These are phyloP conservation scores for Rhodamnia argentea DNA, from an alignment of 345 rosid species.

Conservation along the genomic window DNA sequence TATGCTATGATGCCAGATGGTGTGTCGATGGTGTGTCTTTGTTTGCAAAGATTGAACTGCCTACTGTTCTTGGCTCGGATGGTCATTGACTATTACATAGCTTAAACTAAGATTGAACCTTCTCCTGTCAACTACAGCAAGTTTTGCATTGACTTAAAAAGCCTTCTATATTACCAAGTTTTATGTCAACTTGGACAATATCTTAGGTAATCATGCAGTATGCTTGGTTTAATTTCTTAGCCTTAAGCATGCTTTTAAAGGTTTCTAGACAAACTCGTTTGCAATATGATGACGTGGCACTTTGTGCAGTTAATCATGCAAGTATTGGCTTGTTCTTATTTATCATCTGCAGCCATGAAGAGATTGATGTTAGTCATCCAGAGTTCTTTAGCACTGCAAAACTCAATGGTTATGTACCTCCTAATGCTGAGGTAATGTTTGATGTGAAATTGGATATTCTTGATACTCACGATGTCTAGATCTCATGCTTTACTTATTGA, in stretches of 20 bases:
- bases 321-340: not conserved
- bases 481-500: not conserved
- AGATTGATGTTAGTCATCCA: conserved; percentile 90
- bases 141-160: not conserved
- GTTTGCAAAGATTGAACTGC: not conserved
- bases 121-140: not conserved
- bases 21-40: not conserved
- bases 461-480: not conserved
- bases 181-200: not conserved
- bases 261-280: not conserved
- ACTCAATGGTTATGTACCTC: conserved; percentile 87
- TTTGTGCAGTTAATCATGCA: not conserved
- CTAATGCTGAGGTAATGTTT: conserved; percentile 59
- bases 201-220: not conserved
- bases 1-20: not conserved
- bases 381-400: conserved; percentile 86
- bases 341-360: conserved; percentile 69
- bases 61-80: not conserved
- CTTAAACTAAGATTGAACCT: not conserved
- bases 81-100: not conserved
- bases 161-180: not conserved
- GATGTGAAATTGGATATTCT: not conserved
- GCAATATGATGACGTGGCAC: not conserved
- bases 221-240: not conserved
- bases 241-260: not conserved